Evolutionary conservation across 306 rosid genomes (phyloP), one percentile per base, ranked within the genome.

Genomic region (Ormosia semicastrata): DNA sequence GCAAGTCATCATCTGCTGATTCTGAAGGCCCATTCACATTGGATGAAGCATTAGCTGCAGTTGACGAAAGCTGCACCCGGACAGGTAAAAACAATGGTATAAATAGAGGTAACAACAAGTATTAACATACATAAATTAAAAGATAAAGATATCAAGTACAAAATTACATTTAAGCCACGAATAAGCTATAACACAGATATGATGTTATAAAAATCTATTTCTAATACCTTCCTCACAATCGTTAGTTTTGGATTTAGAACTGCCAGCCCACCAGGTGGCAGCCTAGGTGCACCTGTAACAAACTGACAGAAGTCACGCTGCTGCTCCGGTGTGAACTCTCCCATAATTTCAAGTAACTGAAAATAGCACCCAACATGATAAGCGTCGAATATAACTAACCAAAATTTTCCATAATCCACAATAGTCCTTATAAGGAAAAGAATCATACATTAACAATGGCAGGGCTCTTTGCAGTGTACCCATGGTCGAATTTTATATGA

Each of bases 221-320:
- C 14, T 18, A 56, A 60, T 89, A 96, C 99, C 99, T 96, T 96
- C 81, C 98, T 92, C 88, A 96, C 99, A 70, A 96, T 96, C 3
- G 98, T 96, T 83, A 94, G 75, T 84, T 91, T 96, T 30, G 99
- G 99, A 85, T 94, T 96, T 74, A 96, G 85, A 80, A 92, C 97
- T 0, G 98, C 94, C 75, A 96, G 84, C 58, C 99, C 99, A 81
- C 98, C 98, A 81, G 98, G 97, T 4, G 99, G 97, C 46, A 96
- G 91, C 88, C 93, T 90, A 47, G 99, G 99, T 80, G 99, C 98
- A 75, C 98, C 99, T 66, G 98, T 96, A 69, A 96, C 98, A 85
- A 96, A 96, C 76, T 96, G 98, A 83, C 99, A 96, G 86, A 96
- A 96, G 64, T 97, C 91, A 2, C 94, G 93, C 84, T 96, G 99